Evolutionary conservation across 352 stramenopile species (phyloP).

Genomic region (Phytophthora sp.): DNA sequence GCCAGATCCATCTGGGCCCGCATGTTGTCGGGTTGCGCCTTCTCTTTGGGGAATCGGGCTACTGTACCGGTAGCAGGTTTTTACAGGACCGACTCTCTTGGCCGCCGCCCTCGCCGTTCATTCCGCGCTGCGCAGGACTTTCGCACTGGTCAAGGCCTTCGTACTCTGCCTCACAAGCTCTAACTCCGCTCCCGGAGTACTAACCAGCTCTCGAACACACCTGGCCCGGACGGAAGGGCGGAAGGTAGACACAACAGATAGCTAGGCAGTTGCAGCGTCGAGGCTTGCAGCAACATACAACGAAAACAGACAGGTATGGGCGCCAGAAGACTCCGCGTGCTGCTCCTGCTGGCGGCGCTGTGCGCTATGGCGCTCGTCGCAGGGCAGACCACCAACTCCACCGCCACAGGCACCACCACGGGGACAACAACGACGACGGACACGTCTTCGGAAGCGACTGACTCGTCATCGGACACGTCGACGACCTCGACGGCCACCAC

Average conservation of each 20-base stretch:
- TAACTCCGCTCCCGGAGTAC: conserved; percentile 39
- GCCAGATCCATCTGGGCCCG: conserved; percentile 14
- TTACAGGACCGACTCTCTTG: conserved; percentile 43
- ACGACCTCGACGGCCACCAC: conserved; percentile 24
- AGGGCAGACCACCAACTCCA: conserved; percentile 35
- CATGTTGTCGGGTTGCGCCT: conserved; percentile 27
- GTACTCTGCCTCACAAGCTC: conserved; percentile 15
- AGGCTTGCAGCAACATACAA: neutral
- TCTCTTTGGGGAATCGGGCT: conserved; percentile 20
- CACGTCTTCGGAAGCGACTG: neutral
- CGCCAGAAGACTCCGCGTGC: conserved; percentile 19
- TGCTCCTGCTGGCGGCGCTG: conserved; percentile 34
- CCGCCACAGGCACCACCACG: conserved; percentile 20
- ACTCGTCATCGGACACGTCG: conserved; percentile 29
- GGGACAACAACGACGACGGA: conserved; percentile 19
- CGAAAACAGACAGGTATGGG: conserved; percentile 22
- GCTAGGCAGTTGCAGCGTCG: neutral
- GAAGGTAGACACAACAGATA: conserved; percentile 19
- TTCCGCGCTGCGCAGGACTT: conserved; percentile 29
- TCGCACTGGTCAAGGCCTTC: conserved; percentile 18
- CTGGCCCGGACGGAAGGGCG: neutral
- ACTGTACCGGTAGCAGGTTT: too few species aligned
- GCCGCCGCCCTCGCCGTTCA: conserved; percentile 16
- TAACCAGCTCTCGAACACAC: conserved; percentile 14
- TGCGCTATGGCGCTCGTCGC: conserved; percentile 28